Conservation (phyloP, 495 filamentous ascomycete genomes). For the Penicillium crystallinum region DNA sequence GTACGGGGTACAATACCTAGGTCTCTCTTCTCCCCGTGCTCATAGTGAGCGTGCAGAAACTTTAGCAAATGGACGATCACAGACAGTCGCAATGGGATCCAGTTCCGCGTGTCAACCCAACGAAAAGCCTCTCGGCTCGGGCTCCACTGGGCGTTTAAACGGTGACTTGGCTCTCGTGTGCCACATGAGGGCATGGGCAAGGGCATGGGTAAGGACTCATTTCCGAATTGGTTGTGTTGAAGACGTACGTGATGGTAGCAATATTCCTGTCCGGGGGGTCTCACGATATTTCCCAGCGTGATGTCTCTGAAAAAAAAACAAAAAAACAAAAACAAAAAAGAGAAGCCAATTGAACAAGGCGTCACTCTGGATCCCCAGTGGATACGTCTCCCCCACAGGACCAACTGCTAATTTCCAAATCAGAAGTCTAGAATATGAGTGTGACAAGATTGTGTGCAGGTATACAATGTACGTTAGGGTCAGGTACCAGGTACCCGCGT, state of each 20-base stretch:
- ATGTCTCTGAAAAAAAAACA: no score
- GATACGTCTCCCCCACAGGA: neutral
- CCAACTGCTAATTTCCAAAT: conserved; percentile 6
- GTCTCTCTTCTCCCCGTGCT: neutral
- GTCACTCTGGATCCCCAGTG: conserved; percentile 1
- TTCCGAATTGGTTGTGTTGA: conserved; percentile 1
- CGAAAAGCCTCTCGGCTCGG: conserved; percentile 6
- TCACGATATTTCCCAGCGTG: no score
- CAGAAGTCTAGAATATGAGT: neutral
- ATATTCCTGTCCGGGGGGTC: no score
- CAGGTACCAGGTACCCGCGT: conserved; percentile 22
- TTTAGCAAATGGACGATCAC: neutral
- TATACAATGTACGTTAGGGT: neutral
- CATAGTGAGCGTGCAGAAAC: neutral
- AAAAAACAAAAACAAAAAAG: no score
- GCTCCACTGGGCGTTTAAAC: conserved; percentile 25
- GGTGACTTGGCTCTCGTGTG: conserved; percentile 9
- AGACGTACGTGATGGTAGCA: no score
- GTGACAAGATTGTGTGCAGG: neutral
- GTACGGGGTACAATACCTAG: no score
- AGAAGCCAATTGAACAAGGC: neutral
- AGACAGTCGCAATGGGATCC: conserved; percentile 12
- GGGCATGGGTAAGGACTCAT: conserved; percentile 13
- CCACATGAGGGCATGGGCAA: neutral
- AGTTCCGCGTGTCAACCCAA: conserved; percentile 22